Base-by-base conservation (phyloP, 257 asterid species). In the Solanum arcanum region DNA sequence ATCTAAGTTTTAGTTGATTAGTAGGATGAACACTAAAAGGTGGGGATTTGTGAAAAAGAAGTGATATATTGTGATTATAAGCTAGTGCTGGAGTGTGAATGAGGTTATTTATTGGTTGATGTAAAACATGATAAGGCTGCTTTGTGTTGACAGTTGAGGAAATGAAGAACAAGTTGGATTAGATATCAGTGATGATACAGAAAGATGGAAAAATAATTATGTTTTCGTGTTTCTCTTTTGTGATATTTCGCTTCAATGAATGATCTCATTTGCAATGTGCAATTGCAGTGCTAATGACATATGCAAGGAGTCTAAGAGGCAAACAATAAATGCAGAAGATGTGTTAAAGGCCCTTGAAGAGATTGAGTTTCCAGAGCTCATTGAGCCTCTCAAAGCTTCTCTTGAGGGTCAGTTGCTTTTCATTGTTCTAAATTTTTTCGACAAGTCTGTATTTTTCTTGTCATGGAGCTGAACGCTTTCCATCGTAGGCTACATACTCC, bases 291-390 rank as follows among this genome's bases (percentile, higher is more conserved):
- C 99, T 66, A 95, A 94, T 88, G 99, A 97, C 83, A 86, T 92
- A 49, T 96, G 98, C 86, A 97, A 93, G 95, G 99, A 96, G 89
- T 92, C 99, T 7, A 95, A 93, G 86, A 90, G 99, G 87, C 99
- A 96, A 88, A 93, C 92, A 56, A 92, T 96, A 87, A 96, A 90
- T 35, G 98, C 98, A 0, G 99, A 97, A 86, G 99, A 97, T 91
- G 98, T 97, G 77, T 93, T 97, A 89, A 96, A 95, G 90, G 99
- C 99, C 42, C 90, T 96, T 88, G 99, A 97, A 90, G 99, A 96
- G 91, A 94, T 96, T 59, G 98, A 96, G 86, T 97, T 94, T 91
- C 46, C 93, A 0, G 99, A 95, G 89, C 93, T 97, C 88, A 90
- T 94, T 74, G 93, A 83, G 64, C 98, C 98, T 89, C 98, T 97